Base-by-base conservation (phyloP, 495 filamentous ascomycete species). In the Penicillium cinerascens region DNA sequence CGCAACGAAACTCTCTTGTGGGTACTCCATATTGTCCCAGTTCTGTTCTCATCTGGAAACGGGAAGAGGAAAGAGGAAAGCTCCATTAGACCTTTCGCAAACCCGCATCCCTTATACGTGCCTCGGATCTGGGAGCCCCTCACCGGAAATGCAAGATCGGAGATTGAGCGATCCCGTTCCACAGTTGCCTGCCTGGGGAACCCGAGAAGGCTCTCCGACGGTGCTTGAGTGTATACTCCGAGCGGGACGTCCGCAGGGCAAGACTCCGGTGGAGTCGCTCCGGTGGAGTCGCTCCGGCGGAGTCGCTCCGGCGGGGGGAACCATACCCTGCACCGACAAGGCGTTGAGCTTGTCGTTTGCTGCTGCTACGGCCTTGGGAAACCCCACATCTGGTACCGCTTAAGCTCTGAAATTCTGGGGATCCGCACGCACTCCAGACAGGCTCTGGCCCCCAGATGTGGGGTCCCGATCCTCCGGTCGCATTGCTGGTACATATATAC, bases 1-100 rank as follows among this genome's bases (percentile, higher is more conserved):
- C 6, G 57, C 42, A 21, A 38, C 16, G 49, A 73, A 75, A 16
- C 60, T 51, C 26, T 60, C 60, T 55, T 75, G 71, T 8, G 71
- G 70, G 25, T 75, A 65, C 13, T 54, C 53, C 62, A 65, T 63
- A 38, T 29, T 51, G 23, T 7, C 18, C 6, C 6, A 3, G n/a
- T n/a, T n/a, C n/a, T n/a, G n/a, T n/a, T n/a, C n/a, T n/a, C n/a
- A n/a, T n/a, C n/a, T n/a, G n/a, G n/a, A n/a, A n/a, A n/a, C n/a
- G n/a, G n/a, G n/a, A 15, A 33, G 4, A 33, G 11, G 29, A 33
- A 33, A 13, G 29, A 33, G 13, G 9, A 8, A 10, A 33, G 29
- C 11, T 13, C 29, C n/a, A n/a, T n/a, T 23, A 23, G 1, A 33
- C 26, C 22, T 20, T 1, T 36, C 29, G 36, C 36, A 48, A n/a